phyloP scores from a whole-genome alignment of 192 early-diverging fungal species.

The Chytriomyces sp. region DNA sequence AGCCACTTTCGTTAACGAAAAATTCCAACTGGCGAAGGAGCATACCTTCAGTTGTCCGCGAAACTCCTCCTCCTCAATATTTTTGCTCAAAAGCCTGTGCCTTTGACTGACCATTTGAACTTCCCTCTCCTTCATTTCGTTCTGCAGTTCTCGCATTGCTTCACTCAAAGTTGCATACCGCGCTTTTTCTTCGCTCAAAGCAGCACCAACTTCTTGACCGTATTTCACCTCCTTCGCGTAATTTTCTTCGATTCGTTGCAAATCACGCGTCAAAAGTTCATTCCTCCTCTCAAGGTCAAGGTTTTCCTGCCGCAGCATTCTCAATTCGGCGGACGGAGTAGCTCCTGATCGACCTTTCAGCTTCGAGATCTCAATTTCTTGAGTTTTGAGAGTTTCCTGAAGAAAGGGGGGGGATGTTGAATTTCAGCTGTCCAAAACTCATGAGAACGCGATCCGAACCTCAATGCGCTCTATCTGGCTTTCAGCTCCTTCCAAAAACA shows the following conservation, averaged over 20 bases:
- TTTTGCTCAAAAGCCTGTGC: slow-evolving; percentile 44
- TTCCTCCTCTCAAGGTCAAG: slow-evolving; percentile 48
- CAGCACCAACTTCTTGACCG: slow-evolving; percentile 31
- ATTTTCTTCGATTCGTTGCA: slow-evolving; percentile 42
- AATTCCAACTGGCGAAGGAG: background rate
- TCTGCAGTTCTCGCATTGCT: slow-evolving; percentile 35
- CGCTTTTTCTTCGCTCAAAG: slow-evolving; percentile 39
- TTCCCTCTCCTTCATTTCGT: slow-evolving; percentile 46
- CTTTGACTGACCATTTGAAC: slow-evolving; percentile 46
- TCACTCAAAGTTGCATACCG: slow-evolving; percentile 33
- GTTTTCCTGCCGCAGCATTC: slow-evolving; percentile 43
- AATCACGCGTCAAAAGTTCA: slow-evolving; percentile 34
- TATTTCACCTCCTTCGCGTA: slow-evolving; percentile 39
- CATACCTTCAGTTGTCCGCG: slow-evolving; percentile 41
- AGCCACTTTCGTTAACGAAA: background rate
- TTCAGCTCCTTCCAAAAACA: slow-evolving; percentile 45
- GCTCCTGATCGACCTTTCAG: slow-evolving; percentile 33
- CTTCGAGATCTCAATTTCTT: slow-evolving; percentile 32
- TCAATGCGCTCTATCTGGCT: slow-evolving; percentile 37
- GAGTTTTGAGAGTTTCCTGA: slow-evolving; percentile 28
- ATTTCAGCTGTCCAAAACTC: background rate
- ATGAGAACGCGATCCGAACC: slow-evolving; percentile 18
- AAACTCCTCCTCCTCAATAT: slow-evolving; percentile 50
- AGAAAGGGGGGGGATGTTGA: background rate
- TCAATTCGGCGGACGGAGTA: slow-evolving; percentile 35